Base-by-base conservation (phyloP, 345 rosid species). In the Eucalyptus dawsonii region DNA sequence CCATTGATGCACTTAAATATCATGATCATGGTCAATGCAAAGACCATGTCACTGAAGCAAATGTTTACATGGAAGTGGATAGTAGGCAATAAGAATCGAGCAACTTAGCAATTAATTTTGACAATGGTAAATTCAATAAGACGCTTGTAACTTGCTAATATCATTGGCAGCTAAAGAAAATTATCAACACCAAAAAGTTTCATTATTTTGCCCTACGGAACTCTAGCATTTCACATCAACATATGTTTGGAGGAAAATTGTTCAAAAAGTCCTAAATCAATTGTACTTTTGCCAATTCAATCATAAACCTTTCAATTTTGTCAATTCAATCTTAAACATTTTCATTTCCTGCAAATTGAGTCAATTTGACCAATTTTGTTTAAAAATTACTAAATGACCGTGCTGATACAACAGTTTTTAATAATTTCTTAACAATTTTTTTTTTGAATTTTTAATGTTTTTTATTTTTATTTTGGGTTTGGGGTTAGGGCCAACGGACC, bases 331-430 rank as follows among this genome's bases (percentile, higher is more conserved):
- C 24, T 0, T 53, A 53, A 53, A 53, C 0, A 3, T 21, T 53
- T 53, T 21, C 25, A 53, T 0, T 53, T 53, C 1, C 2, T 53
- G 0, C 2, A 0, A 21, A 53, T 0, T 53, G 2, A 53, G 11
- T 53, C 10, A 0, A 53, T 53, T 0, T 21, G 25, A 3, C 0
- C 0, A 53, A 53, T 53, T 53, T 53, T 53, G 14, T 2, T 50
- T 15, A 15, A 15, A 45, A 45, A 9, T 45, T 45, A 44, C 49
- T 3, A n/a, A n/a, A n/a, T n/a, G n/a, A 42, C 8, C 44, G 8
- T 2, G 8, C 4, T 10, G 49, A 45, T 45, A 45, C 49, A 47
- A 47, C 49, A 3, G 1, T 49, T 49, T 49, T 15, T 1, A 50
- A 50, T 50, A 50, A 50, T 50, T 15, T 50, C 3, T 50, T 16